Evolutionary conservation across 768 basidiomycete genomes (phyloP), one percentile per base, ranked within the genome.

Genomic region (Phlebiopsis flavidoalba): DNA sequence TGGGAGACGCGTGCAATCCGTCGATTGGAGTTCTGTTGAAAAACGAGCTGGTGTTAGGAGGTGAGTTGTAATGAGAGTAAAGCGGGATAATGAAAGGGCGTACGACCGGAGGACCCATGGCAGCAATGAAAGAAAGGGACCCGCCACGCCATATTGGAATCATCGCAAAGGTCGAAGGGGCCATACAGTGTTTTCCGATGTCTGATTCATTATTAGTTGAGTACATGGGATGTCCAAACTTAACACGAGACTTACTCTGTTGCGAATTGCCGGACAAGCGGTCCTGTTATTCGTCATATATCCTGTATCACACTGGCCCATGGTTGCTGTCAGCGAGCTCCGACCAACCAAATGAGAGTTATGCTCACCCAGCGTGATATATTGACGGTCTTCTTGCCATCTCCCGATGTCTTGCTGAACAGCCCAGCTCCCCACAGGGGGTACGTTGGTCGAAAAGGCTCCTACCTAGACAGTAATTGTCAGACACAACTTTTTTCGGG

Each of bases 71-170:
- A 36, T 31, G 17, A 19, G 59, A 7, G 15, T 37, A 12, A 54
- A 0, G 19, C 7, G 24, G 33, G 58, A 10, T n/a, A n/a, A n/a
- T n/a, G 54, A 7, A 53, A 31, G 47, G 11, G 60, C 76, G 54
- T 54, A 79, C 78, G 11, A n/a, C n/a, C 73, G 66, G 36, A 76
- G 68, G 8, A n/a, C 78, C 78, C 26, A 75, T 63, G 8, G 72
- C 69, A 7, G 71, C 69, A 47, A 80, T 63, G 55, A 76, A 72
- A 3, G 74, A 73, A 12, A 79, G 68, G 14, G 76, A 69, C 15
- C 76, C 77, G 19, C 78, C 78, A 10, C 77, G 72, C 78, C 78
- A 79, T 33, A 79, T 77, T 14, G 78, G 78, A 0, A 79, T 64
- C 67, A 79, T 73, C 2, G 77, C 72, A 17, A 79, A 61, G 64